phyloP scores from a whole-genome alignment of 2,329 filamentous ascomycete genomes.

The Fusarium xyrophilum region DNA sequence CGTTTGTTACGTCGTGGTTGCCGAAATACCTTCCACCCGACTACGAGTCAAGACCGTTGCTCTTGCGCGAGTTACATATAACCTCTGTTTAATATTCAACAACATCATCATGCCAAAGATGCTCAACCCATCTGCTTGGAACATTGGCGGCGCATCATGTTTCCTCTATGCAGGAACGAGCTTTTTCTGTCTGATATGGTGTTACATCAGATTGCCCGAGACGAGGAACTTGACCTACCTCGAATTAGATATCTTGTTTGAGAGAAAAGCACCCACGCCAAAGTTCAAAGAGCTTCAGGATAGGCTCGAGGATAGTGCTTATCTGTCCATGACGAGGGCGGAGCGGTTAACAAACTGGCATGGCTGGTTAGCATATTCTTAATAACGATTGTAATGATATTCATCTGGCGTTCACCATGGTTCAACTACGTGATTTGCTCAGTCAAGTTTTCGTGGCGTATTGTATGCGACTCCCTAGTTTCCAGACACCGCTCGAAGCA shows the following conservation, averaged over 20 bases:
- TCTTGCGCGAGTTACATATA: constrained; percentile 44
- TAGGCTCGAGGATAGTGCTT: constrained; percentile 31
- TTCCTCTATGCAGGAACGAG: constrained; percentile 36
- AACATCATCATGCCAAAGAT: constrained; percentile 41
- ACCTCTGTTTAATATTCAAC: constrained; percentile 37
- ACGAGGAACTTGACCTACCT: constrained; percentile 40
- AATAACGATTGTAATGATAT: constrained; percentile 6
- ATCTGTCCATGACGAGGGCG: constrained; percentile 26
- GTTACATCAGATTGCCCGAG: constrained; percentile 41
- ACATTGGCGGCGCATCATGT: constrained; percentile 40
- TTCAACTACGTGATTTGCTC: not conserved
- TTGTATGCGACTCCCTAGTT: too few relatives aligned
- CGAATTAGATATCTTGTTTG: constrained; percentile 43
- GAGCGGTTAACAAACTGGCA: constrained; percentile 38
- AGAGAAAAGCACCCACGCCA: constrained; percentile 36
- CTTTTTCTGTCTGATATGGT: constrained; percentile 37
- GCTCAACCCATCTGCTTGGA: constrained; percentile 41
- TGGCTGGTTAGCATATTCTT: constrained; percentile 38
- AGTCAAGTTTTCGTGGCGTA: not conserved
- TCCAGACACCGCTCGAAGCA: too few relatives aligned
- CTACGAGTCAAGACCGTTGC: constrained; percentile 51
- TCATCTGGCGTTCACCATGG: not conserved
- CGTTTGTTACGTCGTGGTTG: constrained; percentile 47
- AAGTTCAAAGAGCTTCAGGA: constrained; percentile 45
- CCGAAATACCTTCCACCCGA: constrained; percentile 50